Percentiles rank a stretch among this genome's conserved stretches.
Evolutionary conservation across 768 basidiomycete species (phyloP).

Genomic region (Termitomyces sp.): DNA sequence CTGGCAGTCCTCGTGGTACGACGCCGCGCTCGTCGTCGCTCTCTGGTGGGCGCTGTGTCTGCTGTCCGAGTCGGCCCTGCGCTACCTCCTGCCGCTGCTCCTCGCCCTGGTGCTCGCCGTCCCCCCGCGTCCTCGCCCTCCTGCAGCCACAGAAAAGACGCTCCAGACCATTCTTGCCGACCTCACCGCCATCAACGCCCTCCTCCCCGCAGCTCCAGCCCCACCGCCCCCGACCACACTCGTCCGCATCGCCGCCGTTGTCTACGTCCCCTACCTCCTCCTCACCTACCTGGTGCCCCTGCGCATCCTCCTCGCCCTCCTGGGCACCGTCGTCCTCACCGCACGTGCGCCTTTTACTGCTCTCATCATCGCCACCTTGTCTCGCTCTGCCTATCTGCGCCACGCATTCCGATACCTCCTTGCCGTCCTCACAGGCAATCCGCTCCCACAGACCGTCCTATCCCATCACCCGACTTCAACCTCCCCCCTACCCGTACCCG

Average conservation of each 20-base stretch:
- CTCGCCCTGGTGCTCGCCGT: conserved; percentile 3
- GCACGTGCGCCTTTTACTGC: conserved; percentile 66
- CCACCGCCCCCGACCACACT: conserved; percentile 28
- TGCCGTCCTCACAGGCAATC: conserved; percentile 49
- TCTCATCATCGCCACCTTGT: conserved; percentile 47
- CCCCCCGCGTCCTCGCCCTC: conserved; percentile 13
- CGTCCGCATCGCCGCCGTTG: conserved; percentile 48
- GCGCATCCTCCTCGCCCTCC: conserved; percentile 52
- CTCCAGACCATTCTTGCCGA: conserved; percentile 56
- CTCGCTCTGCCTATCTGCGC: conserved; percentile 63
- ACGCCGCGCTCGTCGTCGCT: conserved; percentile 62
- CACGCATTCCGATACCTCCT: conserved; percentile 50
- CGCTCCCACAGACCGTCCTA: conserved; percentile 36
- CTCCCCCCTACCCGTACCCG: conserved; percentile 28
- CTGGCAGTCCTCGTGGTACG: conserved; percentile 56
- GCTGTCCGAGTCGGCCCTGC: conserved; percentile 42
- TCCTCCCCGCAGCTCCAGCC: conserved; percentile 38
- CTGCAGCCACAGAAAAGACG: conserved; percentile 46
- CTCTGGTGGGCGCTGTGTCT: conserved; percentile 78
- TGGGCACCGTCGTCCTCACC: conserved; percentile 37
- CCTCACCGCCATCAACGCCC: conserved; percentile 56
- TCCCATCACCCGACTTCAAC: conserved; percentile 27
- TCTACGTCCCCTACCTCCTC: conserved; percentile 63
- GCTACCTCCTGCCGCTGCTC: conserved; percentile 22
- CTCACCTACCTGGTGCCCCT: conserved; percentile 58